Conservation (phyloP, 805 yeast species). For the Schizosaccharomyces japonicus region DNA sequence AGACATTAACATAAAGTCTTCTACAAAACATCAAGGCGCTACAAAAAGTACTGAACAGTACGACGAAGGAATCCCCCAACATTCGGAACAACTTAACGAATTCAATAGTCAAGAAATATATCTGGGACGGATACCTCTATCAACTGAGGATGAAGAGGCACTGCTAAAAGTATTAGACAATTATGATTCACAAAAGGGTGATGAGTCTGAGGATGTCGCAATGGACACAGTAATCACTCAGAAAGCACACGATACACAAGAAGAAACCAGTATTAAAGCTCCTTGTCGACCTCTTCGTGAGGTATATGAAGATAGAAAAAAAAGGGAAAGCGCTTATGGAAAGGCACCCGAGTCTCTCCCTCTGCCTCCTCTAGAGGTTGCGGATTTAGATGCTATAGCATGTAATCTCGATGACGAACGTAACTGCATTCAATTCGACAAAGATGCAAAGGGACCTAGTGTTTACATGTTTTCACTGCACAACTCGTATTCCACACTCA, state of each 20-base stretch:
- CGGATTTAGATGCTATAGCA: constrained; percentile 59
- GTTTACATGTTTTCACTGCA: constrained; percentile 97
- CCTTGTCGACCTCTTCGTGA: constrained; percentile 27
- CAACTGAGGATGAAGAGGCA: constrained; percentile 45
- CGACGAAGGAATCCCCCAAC: constrained; percentile 22
- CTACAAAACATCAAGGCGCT: not conserved
- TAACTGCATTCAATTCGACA: constrained; percentile 41
- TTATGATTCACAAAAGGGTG: constrained; percentile 28
- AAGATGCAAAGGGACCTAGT: constrained; percentile 70
- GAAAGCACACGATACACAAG: constrained; percentile 12
- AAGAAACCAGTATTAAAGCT: constrained; percentile 14
- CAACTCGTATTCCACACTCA: constrained; percentile 71
- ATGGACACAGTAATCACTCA: not conserved
- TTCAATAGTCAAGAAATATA: constrained; percentile 52
- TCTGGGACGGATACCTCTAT: constrained; percentile 70
- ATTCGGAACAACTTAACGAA: constrained; percentile 24
- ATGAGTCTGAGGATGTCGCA: constrained; percentile 28
- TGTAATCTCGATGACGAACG: constrained; percentile 61
- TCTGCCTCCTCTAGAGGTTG: constrained; percentile 63
- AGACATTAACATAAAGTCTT: not conserved
- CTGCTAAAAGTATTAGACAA: constrained; percentile 19
- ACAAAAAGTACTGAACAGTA: not conserved
- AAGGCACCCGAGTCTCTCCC: constrained; percentile 61
- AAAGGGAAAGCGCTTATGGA: constrained; percentile 22
- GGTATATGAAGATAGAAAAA: constrained; percentile 17